A percentile compares a stretch with the other conserved stretches of the same genome.
These are phyloP conservation scores for Fusarium sp. DNA, from an alignment of 2,329 filamentous ascomycete genomes.

Conservation along the genomic window DNA sequence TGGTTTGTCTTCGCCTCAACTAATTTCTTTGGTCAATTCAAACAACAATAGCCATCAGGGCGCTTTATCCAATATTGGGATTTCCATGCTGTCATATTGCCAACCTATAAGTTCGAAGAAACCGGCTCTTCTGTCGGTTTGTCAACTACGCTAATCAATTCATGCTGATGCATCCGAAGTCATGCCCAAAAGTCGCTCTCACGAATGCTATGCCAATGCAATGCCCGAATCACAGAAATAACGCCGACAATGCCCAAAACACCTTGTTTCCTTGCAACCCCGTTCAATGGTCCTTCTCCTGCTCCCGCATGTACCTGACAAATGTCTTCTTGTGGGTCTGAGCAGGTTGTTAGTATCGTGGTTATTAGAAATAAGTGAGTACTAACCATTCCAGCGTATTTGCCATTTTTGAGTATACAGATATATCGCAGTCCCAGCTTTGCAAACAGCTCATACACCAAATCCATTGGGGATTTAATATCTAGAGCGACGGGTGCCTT, in stretches of 20 bases:
- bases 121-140: conserved; percentile 6
- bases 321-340: conserved; percentile 96
- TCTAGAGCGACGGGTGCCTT: conserved; percentile 90
- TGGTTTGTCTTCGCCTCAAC: neutral
- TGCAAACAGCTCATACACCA: conserved; percentile 96
- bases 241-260: conserved; percentile 23
- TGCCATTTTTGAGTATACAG: conserved; percentile 86
- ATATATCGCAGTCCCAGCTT: conserved; percentile 94
- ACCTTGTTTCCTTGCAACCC: conserved; percentile 2
- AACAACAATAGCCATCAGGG: neutral
- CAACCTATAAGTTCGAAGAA: conserved; percentile 7
- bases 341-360: conserved; percentile 23
- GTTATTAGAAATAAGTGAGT: neutral
- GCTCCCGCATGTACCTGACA: conserved; percentile 90
- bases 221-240: conserved; percentile 20
- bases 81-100: conserved; percentile 8
- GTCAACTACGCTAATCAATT: conserved; percentile 12
- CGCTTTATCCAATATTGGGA: neutral
- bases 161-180: conserved; percentile 3
- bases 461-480: conserved; percentile 88
- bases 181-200: conserved; percentile 31
- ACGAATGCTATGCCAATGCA: conserved; percentile 34
- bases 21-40: neutral
- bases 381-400: conserved; percentile 87
- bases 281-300: conserved; percentile 67